These are phyloP conservation scores for Rhododendron simsii DNA, from an alignment of 148 eudicot genomes.

Conservation along the genomic window DNA sequence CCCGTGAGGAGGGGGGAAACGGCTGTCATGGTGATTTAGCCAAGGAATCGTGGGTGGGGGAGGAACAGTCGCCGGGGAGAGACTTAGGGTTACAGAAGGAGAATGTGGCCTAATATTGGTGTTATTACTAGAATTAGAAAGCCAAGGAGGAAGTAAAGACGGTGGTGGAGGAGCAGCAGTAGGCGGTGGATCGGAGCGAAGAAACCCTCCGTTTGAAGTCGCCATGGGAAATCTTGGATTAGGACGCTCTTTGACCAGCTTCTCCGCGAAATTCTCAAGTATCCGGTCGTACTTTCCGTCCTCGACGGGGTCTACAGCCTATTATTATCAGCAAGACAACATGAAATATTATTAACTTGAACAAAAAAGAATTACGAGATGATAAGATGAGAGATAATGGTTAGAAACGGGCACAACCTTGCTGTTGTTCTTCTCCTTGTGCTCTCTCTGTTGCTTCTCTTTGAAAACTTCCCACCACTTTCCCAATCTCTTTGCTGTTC, in stretches of 20 bases:
- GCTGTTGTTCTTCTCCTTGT: conserved; percentile 34
- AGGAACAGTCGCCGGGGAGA: conserved; percentile 47
- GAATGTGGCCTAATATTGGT: conserved; percentile 39
- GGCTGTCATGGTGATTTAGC: conserved; percentile 38
- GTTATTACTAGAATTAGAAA: conserved; percentile 40
- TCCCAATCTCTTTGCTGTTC: conserved; percentile 63
- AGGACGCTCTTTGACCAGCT: conserved; percentile 59
- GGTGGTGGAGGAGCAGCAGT: conserved; percentile 25
- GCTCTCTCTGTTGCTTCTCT: conserved; percentile 71
- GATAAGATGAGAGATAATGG: not conserved
- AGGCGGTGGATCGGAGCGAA: conserved; percentile 35
- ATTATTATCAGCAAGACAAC: not conserved
- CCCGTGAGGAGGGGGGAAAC: conserved; percentile 16
- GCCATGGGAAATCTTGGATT: conserved; percentile 42
- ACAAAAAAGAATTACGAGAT: not conserved
- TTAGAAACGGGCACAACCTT: not conserved
- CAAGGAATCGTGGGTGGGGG: conserved; percentile 36
- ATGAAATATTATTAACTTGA: not conserved
- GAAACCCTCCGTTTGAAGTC: conserved; percentile 42
- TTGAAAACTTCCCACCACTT: conserved; percentile 96
- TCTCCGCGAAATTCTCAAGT: conserved; percentile 72
- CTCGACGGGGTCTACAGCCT: conserved; percentile 49
- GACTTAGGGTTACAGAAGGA: conserved; percentile 79
- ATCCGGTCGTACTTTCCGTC: conserved; percentile 65
- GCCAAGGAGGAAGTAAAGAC: conserved; percentile 70